phyloP scores from a whole-genome alignment of 805 yeast genomes.

The Citeromyces nyonsensis region DNA sequence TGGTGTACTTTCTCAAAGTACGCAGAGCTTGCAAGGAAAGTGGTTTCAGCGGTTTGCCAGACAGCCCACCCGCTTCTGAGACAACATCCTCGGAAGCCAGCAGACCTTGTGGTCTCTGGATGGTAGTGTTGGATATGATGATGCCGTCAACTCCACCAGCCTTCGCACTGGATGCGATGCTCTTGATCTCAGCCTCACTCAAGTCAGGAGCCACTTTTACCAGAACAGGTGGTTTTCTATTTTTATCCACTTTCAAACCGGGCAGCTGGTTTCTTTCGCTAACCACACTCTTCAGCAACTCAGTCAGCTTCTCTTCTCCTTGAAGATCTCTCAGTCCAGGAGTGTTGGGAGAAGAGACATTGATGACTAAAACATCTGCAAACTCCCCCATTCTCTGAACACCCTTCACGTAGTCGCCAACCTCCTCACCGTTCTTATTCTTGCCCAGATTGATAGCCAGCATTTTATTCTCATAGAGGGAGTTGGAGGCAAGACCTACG shows the following conservation, averaged over 20 bases:
- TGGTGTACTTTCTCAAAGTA: slow-evolving; percentile 59
- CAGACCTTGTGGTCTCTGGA: slow-evolving; percentile 51
- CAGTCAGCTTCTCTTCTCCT: slow-evolving; percentile 55
- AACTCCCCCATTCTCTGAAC: slow-evolving; percentile 67
- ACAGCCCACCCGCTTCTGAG: slow-evolving; percentile 70
- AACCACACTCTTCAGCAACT: slow-evolving; percentile 52
- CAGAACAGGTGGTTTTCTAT: slow-evolving; percentile 54
- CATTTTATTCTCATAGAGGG: slow-evolving; percentile 19
- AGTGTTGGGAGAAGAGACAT: slow-evolving; percentile 91
- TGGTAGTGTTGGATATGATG: slow-evolving; percentile 83
- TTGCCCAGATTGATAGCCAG: slow-evolving; percentile 84
- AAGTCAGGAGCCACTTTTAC: slow-evolving; percentile 94
- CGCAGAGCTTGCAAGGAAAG: slow-evolving; percentile 57
- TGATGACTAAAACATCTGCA: slow-evolving; percentile 83
- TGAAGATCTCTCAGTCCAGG: slow-evolving; percentile 89
- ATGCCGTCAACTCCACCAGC: slow-evolving; percentile 77
- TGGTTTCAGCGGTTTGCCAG: slow-evolving; percentile 86
- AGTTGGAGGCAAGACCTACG: slow-evolving; percentile 10
- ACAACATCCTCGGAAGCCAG: slow-evolving; percentile 35
- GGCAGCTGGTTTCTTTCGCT: slow-evolving; percentile 43
- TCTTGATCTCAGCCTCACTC: slow-evolving; percentile 60
- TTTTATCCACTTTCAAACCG: slow-evolving; percentile 20
- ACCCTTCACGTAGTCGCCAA: slow-evolving; percentile 74
- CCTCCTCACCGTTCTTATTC: slow-evolving; percentile 84
- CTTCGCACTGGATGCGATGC: slow-evolving; percentile 73